Base-by-base conservation (phyloP, 345 rosid genomes). In the Gossypium longicalyx region DNA sequence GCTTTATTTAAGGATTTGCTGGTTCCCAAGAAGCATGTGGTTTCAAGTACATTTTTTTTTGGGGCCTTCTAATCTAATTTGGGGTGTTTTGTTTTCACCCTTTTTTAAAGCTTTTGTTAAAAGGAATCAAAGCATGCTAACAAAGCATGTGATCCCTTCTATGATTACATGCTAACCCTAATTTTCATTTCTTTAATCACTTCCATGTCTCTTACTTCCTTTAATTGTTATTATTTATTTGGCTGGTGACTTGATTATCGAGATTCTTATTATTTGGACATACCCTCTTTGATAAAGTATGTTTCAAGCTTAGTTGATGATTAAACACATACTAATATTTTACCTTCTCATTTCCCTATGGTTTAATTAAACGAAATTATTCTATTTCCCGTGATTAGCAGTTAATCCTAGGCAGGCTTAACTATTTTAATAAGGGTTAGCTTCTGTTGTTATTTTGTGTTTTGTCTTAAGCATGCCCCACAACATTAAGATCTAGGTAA, bases 1-100 rank as follows among this genome's bases (percentile, higher is more conserved):
- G 69, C 25, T 65, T 69, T 51, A 58, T 74, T 57, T 62, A 63
- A 78, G 71, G 81, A n/a, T 63, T 74, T 81, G 79, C 83, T 83
- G 80, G 87, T 82, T 85, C 90, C 89, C 84, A 83, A 47, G 79
- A 77, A 83, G 91, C 91, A 87, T 81, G 89, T 84, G 90, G 83
- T 71, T 49, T 77, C 49, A 74, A 74, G 29, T 41, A 64, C 43
- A 43, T 13, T 69, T 57, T 34, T 57, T 27, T 29, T 34, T 34
- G 5, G 4, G 41, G 41, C 45, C 12, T 56, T 49, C 60, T 62
- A 19, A 52, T 15, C 51, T 74, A 54, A 62, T 70, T 64, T 67
- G 27, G 47, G 68, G 59, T 34, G 41, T 34, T 34, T 34, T 34
- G 41, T 34, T 34, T 34, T 34, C 41, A 34, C 41, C 41, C 41